These are phyloP conservation scores for Lactuca saligna DNA, from an alignment of 129 eudicot genomes.

Conservation along the genomic window DNA sequence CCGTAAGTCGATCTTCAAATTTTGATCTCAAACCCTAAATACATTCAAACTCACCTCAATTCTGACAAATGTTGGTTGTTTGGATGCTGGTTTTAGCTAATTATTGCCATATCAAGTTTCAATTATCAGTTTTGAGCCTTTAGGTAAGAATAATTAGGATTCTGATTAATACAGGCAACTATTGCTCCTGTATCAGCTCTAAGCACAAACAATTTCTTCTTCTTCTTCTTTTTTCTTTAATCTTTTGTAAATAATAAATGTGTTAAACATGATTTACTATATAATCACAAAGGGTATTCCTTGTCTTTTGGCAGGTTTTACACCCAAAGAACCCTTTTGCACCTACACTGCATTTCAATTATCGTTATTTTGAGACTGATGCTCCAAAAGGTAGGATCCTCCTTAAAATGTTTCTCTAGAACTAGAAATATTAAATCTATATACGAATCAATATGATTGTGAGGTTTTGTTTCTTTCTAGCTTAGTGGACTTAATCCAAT, in stretches of 20 bases:
- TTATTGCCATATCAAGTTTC: not conserved
- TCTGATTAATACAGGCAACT: not conserved
- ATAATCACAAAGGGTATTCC: not conserved
- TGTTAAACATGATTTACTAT: not conserved
- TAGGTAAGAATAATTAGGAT: not conserved
- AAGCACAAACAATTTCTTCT: too few relatives aligned
- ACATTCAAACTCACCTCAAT: not conserved
- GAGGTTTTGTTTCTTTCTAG: too few relatives aligned
- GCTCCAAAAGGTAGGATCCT: conserved; percentile 80
- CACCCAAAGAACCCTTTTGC: conserved; percentile 99
- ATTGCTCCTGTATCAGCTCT: too few relatives aligned
- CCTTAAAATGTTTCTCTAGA: conserved; percentile 2
- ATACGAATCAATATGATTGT: too few relatives aligned
- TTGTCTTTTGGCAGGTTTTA: conserved; percentile 64
- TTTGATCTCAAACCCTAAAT: conserved; percentile 4
- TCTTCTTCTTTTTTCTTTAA: too few relatives aligned
- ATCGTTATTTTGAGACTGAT: conserved; percentile 98
- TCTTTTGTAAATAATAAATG: not conserved
- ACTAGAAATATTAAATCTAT: not conserved
- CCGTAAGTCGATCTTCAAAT: conserved; percentile 35
- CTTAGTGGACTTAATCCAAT: too few relatives aligned
- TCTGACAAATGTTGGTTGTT: not conserved
- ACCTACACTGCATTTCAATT: conserved; percentile 96
- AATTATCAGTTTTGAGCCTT: not conserved
- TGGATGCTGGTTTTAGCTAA: not conserved